A percentile compares a stretch with the other conserved stretches of the same genome.
Evolutionary conservation across 2,329 filamentous ascomycete genomes (phyloP).

Genomic region (Huntiella bhutanensis): DNA sequence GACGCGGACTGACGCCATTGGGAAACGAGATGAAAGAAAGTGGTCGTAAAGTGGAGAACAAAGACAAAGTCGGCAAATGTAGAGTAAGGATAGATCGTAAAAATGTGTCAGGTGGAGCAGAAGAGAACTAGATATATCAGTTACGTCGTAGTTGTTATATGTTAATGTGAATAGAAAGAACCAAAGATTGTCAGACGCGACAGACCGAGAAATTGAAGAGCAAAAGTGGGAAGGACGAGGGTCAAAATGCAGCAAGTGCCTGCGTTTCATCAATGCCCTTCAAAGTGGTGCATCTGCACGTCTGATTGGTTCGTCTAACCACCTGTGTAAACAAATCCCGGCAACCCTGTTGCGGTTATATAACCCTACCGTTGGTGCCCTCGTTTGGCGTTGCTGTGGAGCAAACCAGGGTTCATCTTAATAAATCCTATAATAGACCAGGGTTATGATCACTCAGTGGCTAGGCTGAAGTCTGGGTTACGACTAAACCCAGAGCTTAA

Average conservation of each 20-base stretch:
- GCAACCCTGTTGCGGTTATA: neutral
- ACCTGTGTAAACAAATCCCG: constrained; percentile 7
- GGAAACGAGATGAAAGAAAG: constrained; percentile 7
- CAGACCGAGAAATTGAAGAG: neutral
- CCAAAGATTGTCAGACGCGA: constrained; percentile 4
- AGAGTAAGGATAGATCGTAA: neutral
- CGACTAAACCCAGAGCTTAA: no score
- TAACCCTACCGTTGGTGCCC: neutral
- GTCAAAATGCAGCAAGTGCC: constrained; percentile 5
- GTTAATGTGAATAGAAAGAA: neutral
- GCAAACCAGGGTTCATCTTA: neutral
- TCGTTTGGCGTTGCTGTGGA: no score
- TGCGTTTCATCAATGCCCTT: constrained; percentile 1
- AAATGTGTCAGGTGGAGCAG: neutral
- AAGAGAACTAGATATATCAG: neutral
- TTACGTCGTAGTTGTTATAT: neutral
- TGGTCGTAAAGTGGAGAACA: neutral
- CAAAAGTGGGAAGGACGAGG: constrained; percentile 3
- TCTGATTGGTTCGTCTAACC: constrained; percentile 6
- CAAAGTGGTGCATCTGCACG: constrained; percentile 4
- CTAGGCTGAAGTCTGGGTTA: no score
- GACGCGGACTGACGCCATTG: constrained; percentile 29
- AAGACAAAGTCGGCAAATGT: neutral
- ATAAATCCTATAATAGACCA: neutral
- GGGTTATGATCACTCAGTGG: constrained; percentile 1